These are phyloP conservation scores for Debaryomycetaceae sp. DNA, from an alignment of 1,139 yeast genomes.

Conservation along the genomic window DNA sequence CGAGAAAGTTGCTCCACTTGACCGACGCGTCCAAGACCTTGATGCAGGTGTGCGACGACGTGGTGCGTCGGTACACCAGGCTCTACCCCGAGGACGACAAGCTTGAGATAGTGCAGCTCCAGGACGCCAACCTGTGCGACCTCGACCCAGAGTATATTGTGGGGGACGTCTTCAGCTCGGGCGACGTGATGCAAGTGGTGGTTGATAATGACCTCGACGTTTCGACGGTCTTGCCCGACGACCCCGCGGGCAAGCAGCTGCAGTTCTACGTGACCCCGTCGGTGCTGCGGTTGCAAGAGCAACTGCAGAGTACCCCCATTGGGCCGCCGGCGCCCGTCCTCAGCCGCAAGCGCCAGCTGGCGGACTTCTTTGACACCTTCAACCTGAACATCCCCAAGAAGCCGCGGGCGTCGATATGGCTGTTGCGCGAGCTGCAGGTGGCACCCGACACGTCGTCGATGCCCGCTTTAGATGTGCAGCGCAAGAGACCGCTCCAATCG, in stretches of 20 bases:
- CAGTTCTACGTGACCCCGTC: conserved; percentile 6
- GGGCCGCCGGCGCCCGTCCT: conserved; percentile 20
- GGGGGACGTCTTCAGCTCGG: conserved; percentile 56
- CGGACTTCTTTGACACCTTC: conserved; percentile 24
- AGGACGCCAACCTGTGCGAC: conserved; percentile 64
- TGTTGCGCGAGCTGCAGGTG: neutral
- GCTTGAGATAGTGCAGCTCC: conserved; percentile 51
- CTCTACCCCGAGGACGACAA: conserved; percentile 60
- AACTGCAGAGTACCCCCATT: conserved; percentile 15
- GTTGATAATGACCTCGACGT: conserved; percentile 34
- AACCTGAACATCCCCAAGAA: conserved; percentile 26
- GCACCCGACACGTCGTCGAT: conserved; percentile 2
- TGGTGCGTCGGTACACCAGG: conserved; percentile 47
- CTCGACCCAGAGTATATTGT: conserved; percentile 70
- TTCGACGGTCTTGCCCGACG: neutral
- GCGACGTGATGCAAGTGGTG: conserved; percentile 52
- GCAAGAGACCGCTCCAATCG: conserved; percentile 5
- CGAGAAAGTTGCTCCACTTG: conserved; percentile 58
- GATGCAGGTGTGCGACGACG: conserved; percentile 45
- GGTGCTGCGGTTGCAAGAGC: conserved; percentile 4
- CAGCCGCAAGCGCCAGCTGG: conserved; percentile 5
- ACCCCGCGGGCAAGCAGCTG: neutral
- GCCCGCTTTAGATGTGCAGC: conserved; percentile 3
- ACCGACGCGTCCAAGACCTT: conserved; percentile 45
- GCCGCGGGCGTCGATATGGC: conserved; percentile 11